Evolutionary conservation across 2,329 filamentous ascomycete genomes (phyloP), one percentile per base, ranked within the genome.

Genomic region (Botrytis medusae): DNA sequence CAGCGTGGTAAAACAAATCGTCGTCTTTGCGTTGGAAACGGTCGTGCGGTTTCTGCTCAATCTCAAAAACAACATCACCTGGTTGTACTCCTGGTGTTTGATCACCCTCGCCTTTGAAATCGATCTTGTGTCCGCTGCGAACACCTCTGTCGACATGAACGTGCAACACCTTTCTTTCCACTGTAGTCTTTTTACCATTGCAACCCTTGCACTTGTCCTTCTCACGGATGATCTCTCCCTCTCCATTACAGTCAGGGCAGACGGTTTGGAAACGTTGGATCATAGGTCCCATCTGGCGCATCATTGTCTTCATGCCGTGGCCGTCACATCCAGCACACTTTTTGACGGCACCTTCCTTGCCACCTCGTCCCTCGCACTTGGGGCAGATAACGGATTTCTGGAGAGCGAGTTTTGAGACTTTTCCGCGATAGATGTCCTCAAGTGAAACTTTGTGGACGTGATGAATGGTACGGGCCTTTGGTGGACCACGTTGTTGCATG

Each of bases 211-310:
- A 99, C 81, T 94, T 92, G 83, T 99, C 96, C 87, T 97, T 97
- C 78, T 98, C 95, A 82, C 93, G 94, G 83, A 99, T 95, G 77
- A 92, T 94, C 86, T 99, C 96, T 75, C 96, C 95, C 84, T 99
- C 96, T 76, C 97, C 97, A 79, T 96, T 95, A 83, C 96, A 99
- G 85, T 99, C 97, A 42, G 95, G 93, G 89, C 96, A 99, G 79
- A 98, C 95, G 44, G 95, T 98, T 88, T 99, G 96, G 90, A 99
- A 99, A 74, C 96, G 93, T 86, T 99, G 97, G 79, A 99, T 98
- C 96, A 99, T 99, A 74, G 96, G 96, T 69, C 96, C 96, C 95
- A 99, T 98, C 85, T 99, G 96, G 82, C 97, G 93, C 96, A 99
- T 98, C 95, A 99, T 98, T 59, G 93, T 98, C 92, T 98, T 98